Conservation (phyloP, 1,139 yeast genomes). For the Pneumocystis murina region DNA sequence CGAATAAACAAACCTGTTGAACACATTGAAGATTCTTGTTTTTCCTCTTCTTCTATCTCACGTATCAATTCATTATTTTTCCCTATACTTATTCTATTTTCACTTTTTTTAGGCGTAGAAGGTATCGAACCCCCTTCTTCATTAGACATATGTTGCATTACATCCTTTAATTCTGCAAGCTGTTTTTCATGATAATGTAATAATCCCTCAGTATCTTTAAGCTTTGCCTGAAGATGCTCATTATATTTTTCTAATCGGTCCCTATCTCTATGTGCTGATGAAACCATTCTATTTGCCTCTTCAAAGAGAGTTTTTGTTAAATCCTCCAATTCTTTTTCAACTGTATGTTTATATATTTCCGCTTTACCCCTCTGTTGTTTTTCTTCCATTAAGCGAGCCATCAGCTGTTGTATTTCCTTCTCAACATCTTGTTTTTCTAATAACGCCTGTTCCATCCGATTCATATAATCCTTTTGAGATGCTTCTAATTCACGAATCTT, state of each 20-base stretch:
- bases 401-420: constrained; percentile 16
- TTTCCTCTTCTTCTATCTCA: background rate
- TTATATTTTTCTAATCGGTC: constrained; percentile 29
- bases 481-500: constrained; percentile 15
- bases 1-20: background rate
- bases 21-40: background rate
- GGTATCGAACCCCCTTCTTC: constrained; percentile 17
- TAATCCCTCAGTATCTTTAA: constrained; percentile 57
- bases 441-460: constrained; percentile 17
- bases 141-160: constrained; percentile 34
- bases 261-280: constrained; percentile 38
- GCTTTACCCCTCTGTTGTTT: constrained; percentile 25
- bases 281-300: constrained; percentile 63
- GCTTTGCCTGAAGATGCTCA: constrained; percentile 44
- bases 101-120: background rate
- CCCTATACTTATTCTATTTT: background rate
- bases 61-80: constrained; percentile 2
- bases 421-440: constrained; percentile 17
- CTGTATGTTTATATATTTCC: constrained; percentile 36
- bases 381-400: constrained; percentile 14
- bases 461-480: constrained; percentile 19
- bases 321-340: constrained; percentile 57
- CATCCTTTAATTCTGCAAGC: constrained; percentile 49
- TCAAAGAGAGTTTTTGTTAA: constrained; percentile 51
- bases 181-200: constrained; percentile 56